phyloP scores from a whole-genome alignment of 73 alveolate genomes.

The Urostyla sp. region DNA sequence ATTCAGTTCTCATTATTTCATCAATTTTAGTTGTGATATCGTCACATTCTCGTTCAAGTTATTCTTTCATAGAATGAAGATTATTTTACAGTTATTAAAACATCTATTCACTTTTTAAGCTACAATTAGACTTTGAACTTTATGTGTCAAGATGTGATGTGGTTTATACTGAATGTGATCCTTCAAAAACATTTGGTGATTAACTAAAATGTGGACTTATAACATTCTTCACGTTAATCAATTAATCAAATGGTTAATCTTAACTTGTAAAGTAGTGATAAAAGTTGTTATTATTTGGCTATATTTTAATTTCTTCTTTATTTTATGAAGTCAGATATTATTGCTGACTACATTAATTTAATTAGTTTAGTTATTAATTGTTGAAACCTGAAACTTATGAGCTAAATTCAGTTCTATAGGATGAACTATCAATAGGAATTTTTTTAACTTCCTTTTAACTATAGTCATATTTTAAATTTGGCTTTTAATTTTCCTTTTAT shows the following conservation, averaged over 20 bases:
- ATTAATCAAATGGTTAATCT: no score
- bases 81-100: not conserved
- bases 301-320: not conserved
- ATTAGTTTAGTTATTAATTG: not conserved
- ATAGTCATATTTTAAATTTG: no score
- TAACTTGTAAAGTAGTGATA: no score
- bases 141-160: not conserved
- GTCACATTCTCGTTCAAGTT: slow-evolving; percentile 42
- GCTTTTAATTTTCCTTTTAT: not conserved
- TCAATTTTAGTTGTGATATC: slow-evolving; percentile 39
- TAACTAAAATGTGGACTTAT: no score
- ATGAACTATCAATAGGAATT: no score
- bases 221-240: no score
- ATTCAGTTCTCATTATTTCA: slow-evolving; percentile 50
- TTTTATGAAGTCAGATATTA: not conserved
- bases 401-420: no score
- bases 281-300: not conserved
- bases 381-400: not conserved
- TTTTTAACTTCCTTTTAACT: no score
- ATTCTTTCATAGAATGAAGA: slow-evolving; percentile 7
- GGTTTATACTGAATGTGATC: no score
- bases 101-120: slow-evolving; percentile 32
- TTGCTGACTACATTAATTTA: not conserved
- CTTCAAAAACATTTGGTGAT: no score
- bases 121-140: not conserved